Evolutionary conservation across 164 flowering plant species (phyloP), one percentile per base, ranked within the genome.

Genomic region (Stephania cephalantha): DNA sequence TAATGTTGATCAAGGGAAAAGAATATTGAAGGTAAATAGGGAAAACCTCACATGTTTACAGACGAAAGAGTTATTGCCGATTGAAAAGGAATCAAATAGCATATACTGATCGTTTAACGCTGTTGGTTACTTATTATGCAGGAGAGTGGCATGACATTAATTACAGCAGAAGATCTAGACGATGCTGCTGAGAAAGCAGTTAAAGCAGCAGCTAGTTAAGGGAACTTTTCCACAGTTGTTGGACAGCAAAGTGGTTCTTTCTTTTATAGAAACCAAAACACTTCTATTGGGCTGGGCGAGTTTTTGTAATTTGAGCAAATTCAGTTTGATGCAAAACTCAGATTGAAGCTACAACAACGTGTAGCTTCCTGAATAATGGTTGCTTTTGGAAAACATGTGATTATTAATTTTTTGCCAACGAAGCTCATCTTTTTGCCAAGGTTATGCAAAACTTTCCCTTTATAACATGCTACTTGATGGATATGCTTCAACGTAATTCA

Each of bases 111-210:
- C n/a, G 6, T 46, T 70, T 45, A 18, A 70, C 17, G 6, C 10
- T 70, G 50, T 46, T 64, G 7, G 70, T 20, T 13, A 67, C 35
- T 72, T 64, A 68, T 75, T 77, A n/a, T 81, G 75, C 46, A 81
- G 86, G 86, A 84, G 75, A 81, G 98, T 83, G 99, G 94, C 9
- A 83, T 95, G 97, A 53, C 88, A 31, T 70, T 95, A 29, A 90
- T 95, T 71, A 91, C 99, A 25, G 98, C 98, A 18, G 98, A 95
- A 71, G 97, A 93, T 83, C 81, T 95, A 77, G 99, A 93, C 77
- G 99, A 95, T 82, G 99, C 99, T 5, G 99, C 99, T 25, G 91
- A 87, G 81, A 95, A 95, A 84, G 99, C 97, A 58, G 99, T 93
- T 18, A 91, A 91, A 84, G 94, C 97, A 3, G 9, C 78, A 46